Conservation (phyloP, 805 yeast genomes). For the Candida loeiensis region DNA sequence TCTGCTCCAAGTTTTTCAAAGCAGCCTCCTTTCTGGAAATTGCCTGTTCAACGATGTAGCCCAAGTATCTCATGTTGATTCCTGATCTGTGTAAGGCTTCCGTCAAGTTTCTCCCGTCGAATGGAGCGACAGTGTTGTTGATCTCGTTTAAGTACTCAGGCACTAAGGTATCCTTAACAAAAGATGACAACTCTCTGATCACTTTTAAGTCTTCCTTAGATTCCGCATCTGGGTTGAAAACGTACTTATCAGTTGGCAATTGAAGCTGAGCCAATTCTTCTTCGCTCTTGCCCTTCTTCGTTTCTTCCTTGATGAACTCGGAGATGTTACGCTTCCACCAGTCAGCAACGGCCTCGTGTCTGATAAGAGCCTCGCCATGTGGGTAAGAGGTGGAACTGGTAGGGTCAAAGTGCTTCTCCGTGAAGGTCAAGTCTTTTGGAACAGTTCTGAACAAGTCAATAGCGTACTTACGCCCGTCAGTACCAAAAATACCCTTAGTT, state of each 20-base stretch:
- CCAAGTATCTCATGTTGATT: conserved; percentile 85
- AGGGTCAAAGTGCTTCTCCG: conserved; percentile 50
- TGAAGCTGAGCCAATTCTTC: conserved; percentile 32
- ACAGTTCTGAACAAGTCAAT: conserved; percentile 81
- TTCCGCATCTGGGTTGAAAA: conserved; percentile 70
- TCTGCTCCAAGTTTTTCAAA: conserved; percentile 15
- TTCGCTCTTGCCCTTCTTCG: conserved; percentile 41
- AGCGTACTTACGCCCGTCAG: conserved; percentile 79
- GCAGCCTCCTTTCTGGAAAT: conserved; percentile 16
- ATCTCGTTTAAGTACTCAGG: conserved; percentile 60
- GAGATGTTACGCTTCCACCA: conserved; percentile 80
- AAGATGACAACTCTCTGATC: conserved; percentile 67
- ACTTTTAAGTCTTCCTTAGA: conserved; percentile 53
- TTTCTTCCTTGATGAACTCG: conserved; percentile 45
- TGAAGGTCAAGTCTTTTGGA: conserved; percentile 79
- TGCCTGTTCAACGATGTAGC: conserved; percentile 47
- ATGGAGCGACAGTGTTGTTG: conserved; percentile 57
- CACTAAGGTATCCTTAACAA: conserved; percentile 55
- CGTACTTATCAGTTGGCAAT: conserved; percentile 50
- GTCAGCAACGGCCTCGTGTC: conserved; percentile 85
- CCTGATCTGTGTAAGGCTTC: conserved; percentile 72
- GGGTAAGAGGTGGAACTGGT: conserved; percentile 58
- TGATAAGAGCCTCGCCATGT: conserved; percentile 70
- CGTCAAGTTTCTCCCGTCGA: conserved; percentile 77
- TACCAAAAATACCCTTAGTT: conserved; percentile 81